A percentile compares a stretch with the other conserved stretches of the same genome.
These are phyloP conservation scores for Thalassiosira allenii DNA, from an alignment of 352 stramenopile genomes.

Conservation along the genomic window DNA sequence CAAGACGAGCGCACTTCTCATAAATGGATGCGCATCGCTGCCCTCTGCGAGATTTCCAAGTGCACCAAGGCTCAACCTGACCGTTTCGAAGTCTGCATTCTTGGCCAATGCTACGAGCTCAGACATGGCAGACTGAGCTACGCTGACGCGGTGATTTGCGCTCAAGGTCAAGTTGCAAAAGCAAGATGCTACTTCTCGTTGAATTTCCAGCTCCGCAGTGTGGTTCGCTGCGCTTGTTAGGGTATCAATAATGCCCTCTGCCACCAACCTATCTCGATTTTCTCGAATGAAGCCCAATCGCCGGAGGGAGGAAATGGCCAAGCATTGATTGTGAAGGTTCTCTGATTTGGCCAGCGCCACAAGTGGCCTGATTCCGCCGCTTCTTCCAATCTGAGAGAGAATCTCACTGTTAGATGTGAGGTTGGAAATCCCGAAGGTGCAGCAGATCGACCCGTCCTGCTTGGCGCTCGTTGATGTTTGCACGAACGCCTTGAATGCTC, in stretches of 20 bases:
- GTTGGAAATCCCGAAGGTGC: conserved; percentile 93
- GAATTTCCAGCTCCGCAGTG: conserved; percentile 92
- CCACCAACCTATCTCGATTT: conserved; percentile 91
- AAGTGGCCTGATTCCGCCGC: conserved; percentile 91
- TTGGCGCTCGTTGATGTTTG: conserved; percentile 83
- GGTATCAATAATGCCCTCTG: conserved; percentile 88
- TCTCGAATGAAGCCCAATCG: conserved; percentile 87
- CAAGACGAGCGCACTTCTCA: conserved; percentile 73
- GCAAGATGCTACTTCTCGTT: conserved; percentile 92
- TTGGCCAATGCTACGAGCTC: conserved; percentile 89
- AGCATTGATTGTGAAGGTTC: conserved; percentile 90
- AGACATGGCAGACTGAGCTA: conserved; percentile 88
- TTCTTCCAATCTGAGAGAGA: conserved; percentile 87
- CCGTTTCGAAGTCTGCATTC: conserved; percentile 92
- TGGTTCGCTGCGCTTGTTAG: conserved; percentile 88
- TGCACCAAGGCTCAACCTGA: conserved; percentile 90
- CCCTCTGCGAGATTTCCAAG: conserved; percentile 95
- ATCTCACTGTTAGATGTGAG: conserved; percentile 76
- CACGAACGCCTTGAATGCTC: conserved; percentile 89
- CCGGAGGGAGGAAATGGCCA: conserved; percentile 92
- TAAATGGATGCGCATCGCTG: conserved; percentile 91
- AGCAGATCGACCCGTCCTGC: conserved; percentile 90
- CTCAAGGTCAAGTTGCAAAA: conserved; percentile 94
- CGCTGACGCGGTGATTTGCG: conserved; percentile 91
- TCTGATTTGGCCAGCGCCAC: conserved; percentile 90